phyloP scores from a whole-genome alignment of 2,329 filamentous ascomycete genomes.

The Colletotrichum acutatum region DNA sequence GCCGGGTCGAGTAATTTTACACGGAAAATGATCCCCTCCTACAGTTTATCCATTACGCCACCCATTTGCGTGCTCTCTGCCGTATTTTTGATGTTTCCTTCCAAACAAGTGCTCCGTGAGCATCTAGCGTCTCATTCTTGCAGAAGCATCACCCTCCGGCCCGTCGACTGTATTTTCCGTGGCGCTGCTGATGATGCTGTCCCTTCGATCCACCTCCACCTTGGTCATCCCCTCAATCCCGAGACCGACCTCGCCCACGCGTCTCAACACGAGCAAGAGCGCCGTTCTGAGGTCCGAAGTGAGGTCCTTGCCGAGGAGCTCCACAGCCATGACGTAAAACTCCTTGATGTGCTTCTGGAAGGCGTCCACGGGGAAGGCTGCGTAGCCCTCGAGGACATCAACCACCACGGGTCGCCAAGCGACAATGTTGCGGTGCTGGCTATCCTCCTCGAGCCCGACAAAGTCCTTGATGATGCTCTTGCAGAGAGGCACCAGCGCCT shows the following conservation, averaged over 20 bases:
- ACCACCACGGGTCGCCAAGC: conserved; percentile 98
- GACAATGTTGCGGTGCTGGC: conserved; percentile 94
- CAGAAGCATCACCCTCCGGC: conserved; percentile 43
- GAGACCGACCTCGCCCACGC: conserved; percentile 82
- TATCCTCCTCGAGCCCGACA: conserved; percentile 89
- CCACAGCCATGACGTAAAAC: conserved; percentile 89
- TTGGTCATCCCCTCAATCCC: conserved; percentile 64
- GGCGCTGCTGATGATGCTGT: conserved; percentile 51
- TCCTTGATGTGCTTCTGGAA: conserved; percentile 83
- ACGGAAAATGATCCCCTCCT: conserved; percentile 17
- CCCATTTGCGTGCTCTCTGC: not conserved
- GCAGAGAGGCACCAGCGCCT: conserved; percentile 92
- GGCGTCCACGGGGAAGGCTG: conserved; percentile 81
- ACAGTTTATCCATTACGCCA: conserved; percentile 35
- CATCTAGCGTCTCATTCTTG: conserved; percentile 40
- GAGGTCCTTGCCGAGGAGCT: conserved; percentile 85
- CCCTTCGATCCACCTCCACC: conserved; percentile 47
- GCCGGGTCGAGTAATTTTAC: conserved; percentile 27
- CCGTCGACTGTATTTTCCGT: conserved; percentile 43
- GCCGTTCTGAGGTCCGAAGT: conserved; percentile 81
- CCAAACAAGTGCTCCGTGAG: not conserved
- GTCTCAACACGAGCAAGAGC: conserved; percentile 79
- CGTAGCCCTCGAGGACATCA: conserved; percentile 93
- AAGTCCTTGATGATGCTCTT: conserved; percentile 93
- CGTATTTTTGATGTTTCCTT: not conserved